These are phyloP conservation scores for Suhomyces guaymorum DNA, from an alignment of 1,139 yeast genomes.

Conservation along the genomic window DNA sequence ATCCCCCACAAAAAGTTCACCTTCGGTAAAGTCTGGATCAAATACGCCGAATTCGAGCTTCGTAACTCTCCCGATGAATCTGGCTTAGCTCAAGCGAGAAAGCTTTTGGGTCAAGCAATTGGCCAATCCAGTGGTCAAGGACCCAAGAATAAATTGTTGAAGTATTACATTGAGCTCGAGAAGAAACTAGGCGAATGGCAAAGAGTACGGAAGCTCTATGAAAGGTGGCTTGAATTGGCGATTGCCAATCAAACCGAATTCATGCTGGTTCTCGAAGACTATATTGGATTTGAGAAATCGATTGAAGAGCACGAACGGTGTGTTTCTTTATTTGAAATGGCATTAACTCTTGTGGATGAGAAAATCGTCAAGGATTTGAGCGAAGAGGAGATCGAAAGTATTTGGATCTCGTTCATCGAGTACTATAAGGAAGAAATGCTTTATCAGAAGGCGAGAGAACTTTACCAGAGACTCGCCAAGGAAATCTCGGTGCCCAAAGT, in stretches of 20 bases:
- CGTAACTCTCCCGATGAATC: conserved; percentile 47
- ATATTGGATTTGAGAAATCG: conserved; percentile 66
- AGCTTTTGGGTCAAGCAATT: conserved; percentile 68
- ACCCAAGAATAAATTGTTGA: conserved; percentile 61
- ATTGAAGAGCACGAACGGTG: conserved; percentile 73
- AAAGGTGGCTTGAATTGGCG: conserved; percentile 60
- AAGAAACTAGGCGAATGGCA: conserved; percentile 67
- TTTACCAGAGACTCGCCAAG: conserved; percentile 47
- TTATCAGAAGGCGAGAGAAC: conserved; percentile 55
- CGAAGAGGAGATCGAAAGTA: conserved; percentile 13
- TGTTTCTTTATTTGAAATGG: conserved; percentile 60
- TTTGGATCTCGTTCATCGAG: conserved; percentile 56
- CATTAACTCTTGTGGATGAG: conserved; percentile 27
- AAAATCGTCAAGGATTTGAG: not conserved
- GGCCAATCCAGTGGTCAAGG: conserved; percentile 49
- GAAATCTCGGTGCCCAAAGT: conserved; percentile 38
- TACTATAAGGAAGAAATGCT: conserved; percentile 60
- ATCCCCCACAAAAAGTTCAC: conserved; percentile 64
- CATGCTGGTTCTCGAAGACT: conserved; percentile 39
- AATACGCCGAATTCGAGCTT: conserved; percentile 71
- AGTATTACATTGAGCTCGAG: conserved; percentile 64
- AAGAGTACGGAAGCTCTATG: conserved; percentile 71
- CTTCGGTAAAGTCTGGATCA: conserved; percentile 74
- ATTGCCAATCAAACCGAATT: conserved; percentile 29
- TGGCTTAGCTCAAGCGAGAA: conserved; percentile 56